Base-by-base conservation (phyloP, 1,284 basidiomycete species). In the Psilocybe mexicana region DNA sequence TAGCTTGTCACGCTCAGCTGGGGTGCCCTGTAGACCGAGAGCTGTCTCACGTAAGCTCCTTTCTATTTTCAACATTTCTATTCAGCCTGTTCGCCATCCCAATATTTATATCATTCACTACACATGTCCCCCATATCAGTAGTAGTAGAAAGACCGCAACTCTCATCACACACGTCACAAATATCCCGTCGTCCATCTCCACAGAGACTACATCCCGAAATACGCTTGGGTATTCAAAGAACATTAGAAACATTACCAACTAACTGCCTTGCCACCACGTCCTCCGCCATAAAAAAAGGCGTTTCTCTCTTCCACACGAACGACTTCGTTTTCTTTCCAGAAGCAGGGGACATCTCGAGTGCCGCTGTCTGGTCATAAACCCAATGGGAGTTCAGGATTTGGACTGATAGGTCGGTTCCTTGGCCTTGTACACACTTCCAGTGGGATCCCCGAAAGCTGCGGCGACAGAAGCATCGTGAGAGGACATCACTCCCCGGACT, bases 371-470 rank as follows among this genome's bases (percentile, higher is more conserved):
- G 83, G 66, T 84, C 76, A 65, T 81, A 84, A 66, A 79, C 82
- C 74, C 76, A 85, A 65, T 73, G 84, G 2, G 81, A 64, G 59
- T 77, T 71, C 73, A 84, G 2, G 81, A 64, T 60, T 77, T 71
- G 38, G 62, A 69, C 61, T 70, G 61, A 69, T 82, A 83, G 42
- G 66, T 64, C 35, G 61, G 58, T 33, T 69, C 65, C 11, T 54
- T 63, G 26, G 70, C 61, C 50, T 65, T 2, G 69, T 69, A 67
- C 87, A 87, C 63, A 18, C 75, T 81, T 30, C 81, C 81, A 30
- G 70, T 67, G 4, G 80, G 76, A 63, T 86, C 84, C 14, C 85
- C 85, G 65, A 85, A 87, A 0, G 75, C 82, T 6, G 81, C 79
- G 2, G 77, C 74, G 28, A 79, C 73, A 0, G 83, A 73, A 42